phyloP scores from a whole-genome alignment of 441 rosid species.

The Daphne laureola region DNA sequence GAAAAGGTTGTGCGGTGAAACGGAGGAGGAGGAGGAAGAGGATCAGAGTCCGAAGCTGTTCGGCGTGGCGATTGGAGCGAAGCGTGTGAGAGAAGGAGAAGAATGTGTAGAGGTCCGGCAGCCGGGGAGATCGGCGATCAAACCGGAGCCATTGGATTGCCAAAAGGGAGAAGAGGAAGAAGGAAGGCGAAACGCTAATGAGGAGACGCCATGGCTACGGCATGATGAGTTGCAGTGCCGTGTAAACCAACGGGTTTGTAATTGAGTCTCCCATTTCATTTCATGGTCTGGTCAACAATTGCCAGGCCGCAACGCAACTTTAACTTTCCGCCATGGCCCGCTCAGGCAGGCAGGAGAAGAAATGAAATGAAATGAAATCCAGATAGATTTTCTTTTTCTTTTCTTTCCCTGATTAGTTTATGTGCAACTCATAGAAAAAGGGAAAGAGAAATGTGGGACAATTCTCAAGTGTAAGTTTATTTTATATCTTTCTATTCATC shows the following conservation, averaged over 20 bases:
- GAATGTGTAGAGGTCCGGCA: slow-evolving; percentile 23
- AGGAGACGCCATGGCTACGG: slow-evolving; percentile 37
- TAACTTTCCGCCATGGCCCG: neutral
- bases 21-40: slow-evolving; percentile 14
- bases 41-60: slow-evolving; percentile 37
- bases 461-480: too few species aligned
- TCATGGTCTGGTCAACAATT: too few species aligned
- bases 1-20: slow-evolving; percentile 18
- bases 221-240: slow-evolving; percentile 14
- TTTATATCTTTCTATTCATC: too few species aligned
- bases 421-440: too few species aligned
- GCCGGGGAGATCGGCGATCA: slow-evolving; percentile 22
- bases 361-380: too few species aligned
- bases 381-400: neutral
- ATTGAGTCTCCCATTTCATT: too few species aligned
- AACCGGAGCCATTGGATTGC: slow-evolving; percentile 35
- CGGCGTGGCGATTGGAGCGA: slow-evolving; percentile 42
- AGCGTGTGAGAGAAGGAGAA: slow-evolving; percentile 36
- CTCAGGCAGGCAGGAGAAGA: neutral
- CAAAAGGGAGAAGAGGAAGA: slow-evolving; percentile 11
- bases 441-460: too few species aligned
- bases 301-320: slow-evolving; percentile 8
- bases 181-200: slow-evolving; percentile 10
- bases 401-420: too few species aligned
- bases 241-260: slow-evolving; percentile 40